Evolutionary conservation across 768 basidiomycete genomes (phyloP).

Genomic region (Lactarius quietus): DNA sequence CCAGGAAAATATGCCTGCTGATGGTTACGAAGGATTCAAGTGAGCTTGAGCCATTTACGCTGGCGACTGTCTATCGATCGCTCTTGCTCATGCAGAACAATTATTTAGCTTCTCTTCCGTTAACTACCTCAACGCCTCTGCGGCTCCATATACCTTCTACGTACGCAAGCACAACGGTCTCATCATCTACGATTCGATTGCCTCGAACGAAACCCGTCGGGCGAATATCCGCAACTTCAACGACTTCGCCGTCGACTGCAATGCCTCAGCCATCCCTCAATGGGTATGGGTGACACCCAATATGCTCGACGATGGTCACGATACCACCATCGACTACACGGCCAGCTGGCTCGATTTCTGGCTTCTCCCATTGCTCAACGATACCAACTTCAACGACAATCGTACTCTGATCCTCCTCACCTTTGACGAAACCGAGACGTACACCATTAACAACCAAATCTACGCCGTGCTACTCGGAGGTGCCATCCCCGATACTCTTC

Average conservation of each 20-base stretch:
- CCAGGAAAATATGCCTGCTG: slow-evolving; percentile 54
- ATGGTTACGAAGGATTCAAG: slow-evolving; percentile 38
- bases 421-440: slow-evolving; percentile 54
- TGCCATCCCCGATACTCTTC: slow-evolving; percentile 41
- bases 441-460: slow-evolving; percentile 45
- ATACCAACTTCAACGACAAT: slow-evolving; percentile 51
- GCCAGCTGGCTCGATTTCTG: slow-evolving; percentile 41
- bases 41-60: slow-evolving; percentile 1
- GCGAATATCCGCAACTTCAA: slow-evolving; percentile 56
- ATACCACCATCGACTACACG: slow-evolving; percentile 50
- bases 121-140: slow-evolving; percentile 38
- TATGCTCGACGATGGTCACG: slow-evolving; percentile 54
- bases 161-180: slow-evolving; percentile 55
- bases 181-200: slow-evolving; percentile 50
- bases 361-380: slow-evolving; percentile 41
- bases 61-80: not conserved
- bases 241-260: slow-evolving; percentile 54
- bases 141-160: slow-evolving; percentile 45
- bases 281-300: slow-evolving; percentile 66
- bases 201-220: slow-evolving; percentile 40
- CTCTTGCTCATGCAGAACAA: not conserved
- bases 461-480: slow-evolving; percentile 44
- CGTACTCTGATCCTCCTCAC: slow-evolving; percentile 57
- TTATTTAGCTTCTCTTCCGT: slow-evolving; percentile 34
- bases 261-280: slow-evolving; percentile 48